A percentile compares a stretch with the other conserved stretches of the same genome.
phyloP scores from a whole-genome alignment of 2,329 filamentous ascomycete genomes.

The Alternaria metachromatica region DNA sequence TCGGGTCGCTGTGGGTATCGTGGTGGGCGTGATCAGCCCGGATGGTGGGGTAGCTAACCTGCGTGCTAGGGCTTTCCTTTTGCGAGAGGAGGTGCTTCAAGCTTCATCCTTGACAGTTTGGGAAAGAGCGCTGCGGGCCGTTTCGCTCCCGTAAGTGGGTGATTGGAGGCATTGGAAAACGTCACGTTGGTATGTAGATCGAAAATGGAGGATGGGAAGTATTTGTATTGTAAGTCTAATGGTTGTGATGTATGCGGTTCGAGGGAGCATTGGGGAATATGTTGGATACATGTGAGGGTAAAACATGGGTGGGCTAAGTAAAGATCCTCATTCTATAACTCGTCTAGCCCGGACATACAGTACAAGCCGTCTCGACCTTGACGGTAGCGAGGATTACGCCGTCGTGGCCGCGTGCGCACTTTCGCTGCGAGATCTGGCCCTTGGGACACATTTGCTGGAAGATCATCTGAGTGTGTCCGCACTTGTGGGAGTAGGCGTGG shows the following conservation, averaged over 20 bases:
- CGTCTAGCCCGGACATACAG: constrained; percentile 26
- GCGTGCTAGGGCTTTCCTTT: neutral
- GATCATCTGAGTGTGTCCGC: constrained; percentile 53
- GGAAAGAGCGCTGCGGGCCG: constrained; percentile 13
- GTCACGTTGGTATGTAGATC: neutral
- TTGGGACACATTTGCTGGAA: constrained; percentile 39
- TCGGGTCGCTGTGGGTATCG: neutral
- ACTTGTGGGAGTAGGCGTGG: constrained; percentile 55
- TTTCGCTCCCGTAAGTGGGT: constrained; percentile 7
- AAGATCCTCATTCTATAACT: neutral
- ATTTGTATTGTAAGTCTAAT: neutral
- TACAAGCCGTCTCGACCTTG: constrained; percentile 38
- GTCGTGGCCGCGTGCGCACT: constrained; percentile 38
- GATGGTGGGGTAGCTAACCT: constrained; percentile 3
- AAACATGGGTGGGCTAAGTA: neutral
- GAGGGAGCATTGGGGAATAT: neutral
- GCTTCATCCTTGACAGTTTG: constrained; percentile 11
- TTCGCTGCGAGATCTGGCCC: constrained; percentile 42
- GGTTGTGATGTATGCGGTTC: fast-evolving
- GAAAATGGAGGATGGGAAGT: too few species aligned
- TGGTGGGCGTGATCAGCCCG: neutral
- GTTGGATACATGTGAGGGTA: neutral
- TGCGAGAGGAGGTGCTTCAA: constrained; percentile 1
- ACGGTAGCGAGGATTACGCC: constrained; percentile 41
- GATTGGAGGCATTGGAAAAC: neutral